These are phyloP conservation scores for Acanthamoeba royreba DNA, from an alignment of 208 protist genomes.

Conservation along the genomic window DNA sequence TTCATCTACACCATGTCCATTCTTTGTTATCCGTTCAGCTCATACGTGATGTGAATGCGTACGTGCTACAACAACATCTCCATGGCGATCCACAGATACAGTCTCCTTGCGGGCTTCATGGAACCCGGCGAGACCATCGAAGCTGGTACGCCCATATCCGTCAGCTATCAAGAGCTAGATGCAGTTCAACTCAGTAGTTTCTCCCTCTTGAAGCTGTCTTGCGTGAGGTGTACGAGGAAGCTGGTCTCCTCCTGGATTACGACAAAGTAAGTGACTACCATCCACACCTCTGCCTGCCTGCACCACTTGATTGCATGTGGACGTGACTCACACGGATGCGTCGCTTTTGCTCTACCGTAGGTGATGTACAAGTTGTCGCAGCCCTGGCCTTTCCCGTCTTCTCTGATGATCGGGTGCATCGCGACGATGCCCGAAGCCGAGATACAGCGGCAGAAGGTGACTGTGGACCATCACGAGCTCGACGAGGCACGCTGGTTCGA, in stretches of 20 bases:
- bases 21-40: too few species aligned
- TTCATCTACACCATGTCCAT: neutral
- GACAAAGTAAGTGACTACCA: too few species aligned
- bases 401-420: neutral
- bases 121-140: neutral
- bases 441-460: neutral
- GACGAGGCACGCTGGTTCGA: neutral
- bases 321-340: too few species aligned
- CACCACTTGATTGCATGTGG: too few species aligned
- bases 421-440: neutral
- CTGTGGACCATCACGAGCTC: neutral
- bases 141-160: neutral
- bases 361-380: neutral
- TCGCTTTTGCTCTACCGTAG: too few species aligned
- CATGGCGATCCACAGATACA: neutral
- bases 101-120: neutral
- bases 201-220: neutral
- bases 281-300: too few species aligned
- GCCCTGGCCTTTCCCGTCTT: neutral
- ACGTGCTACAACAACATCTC: too few species aligned
- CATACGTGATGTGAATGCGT: too few species aligned
- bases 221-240: neutral
- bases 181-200: neutral
- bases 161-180: neutral
- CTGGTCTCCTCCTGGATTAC: neutral